Evolutionary conservation across 1,284 basidiomycete species (phyloP), one percentile per base, ranked within the genome.

Genomic region (Ustilago sp.): DNA sequence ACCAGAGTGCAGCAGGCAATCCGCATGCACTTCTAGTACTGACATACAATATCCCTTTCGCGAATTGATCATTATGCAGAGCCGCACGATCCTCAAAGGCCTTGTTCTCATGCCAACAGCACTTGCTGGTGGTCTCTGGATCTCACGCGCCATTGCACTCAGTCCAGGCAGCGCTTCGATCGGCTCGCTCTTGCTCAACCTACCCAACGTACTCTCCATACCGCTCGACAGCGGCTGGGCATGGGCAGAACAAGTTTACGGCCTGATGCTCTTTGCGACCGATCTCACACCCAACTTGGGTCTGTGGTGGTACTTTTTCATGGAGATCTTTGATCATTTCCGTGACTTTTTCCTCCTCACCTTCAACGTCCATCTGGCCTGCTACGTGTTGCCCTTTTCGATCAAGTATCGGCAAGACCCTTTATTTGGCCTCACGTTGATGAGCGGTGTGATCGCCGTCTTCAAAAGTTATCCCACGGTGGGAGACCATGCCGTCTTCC

Each of bases 271-370:
- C 51, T 69, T 85, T 13, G 63, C 77, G 8, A 73, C 80, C 31
- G 78, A 85, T 36, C 73, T 98, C 62, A 94, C 94, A 6, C 97
- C 97, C 0, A 98, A 96, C 81, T 91, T 94, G 8, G 96, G 96
- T 3, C 88, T 98, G 43, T 95, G 94, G 92, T 99, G 97, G 97
- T 99, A 99, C 87, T 98, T 98, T 88, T 98, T 98, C 87, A 98
- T 95, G 13, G 95, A 99, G 86, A 98, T 98, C 92, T 99, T 99
- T 81, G 95, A 98, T 83, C 93, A 99, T 86, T 99, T 98, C 88
- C 89, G 95, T 36, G 90, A 92, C 3, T 98, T 98, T 88, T 99
- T 98, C 89, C 88, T 97, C 19, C 92, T 95, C 88, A 93, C 93
- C n/a, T 98, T 98, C 87, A 94, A 93, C 48, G 79, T 94, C 3